phyloP scores from a whole-genome alignment of 1,284 basidiomycete species.

The Fomitiporia mediterranea region DNA sequence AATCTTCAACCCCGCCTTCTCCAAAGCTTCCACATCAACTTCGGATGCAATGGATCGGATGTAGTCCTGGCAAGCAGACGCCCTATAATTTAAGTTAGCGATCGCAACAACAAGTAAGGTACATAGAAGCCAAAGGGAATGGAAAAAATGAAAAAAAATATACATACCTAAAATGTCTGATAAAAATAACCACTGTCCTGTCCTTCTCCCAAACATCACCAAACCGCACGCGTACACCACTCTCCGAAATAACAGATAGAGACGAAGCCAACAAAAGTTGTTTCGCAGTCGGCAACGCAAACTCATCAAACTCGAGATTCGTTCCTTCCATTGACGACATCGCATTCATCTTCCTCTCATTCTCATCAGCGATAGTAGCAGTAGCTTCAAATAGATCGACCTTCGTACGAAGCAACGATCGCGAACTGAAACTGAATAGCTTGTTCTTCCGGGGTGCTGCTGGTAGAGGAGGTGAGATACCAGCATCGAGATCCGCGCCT shows the following conservation, averaged over 20 bases:
- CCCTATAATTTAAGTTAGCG: constrained; percentile 36
- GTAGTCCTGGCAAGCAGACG: constrained; percentile 82
- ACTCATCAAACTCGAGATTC: constrained; percentile 5
- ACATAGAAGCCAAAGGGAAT: too few relatives aligned
- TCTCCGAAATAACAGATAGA: constrained; percentile 60
- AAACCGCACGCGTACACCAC: constrained; percentile 63
- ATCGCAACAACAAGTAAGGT: constrained; percentile 18
- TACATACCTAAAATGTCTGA: constrained; percentile 65
- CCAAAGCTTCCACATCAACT: constrained; percentile 49
- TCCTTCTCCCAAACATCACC: constrained; percentile 65
- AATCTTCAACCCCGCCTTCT: constrained; percentile 50
- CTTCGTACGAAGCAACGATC: constrained; percentile 5
- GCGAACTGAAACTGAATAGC: constrained; percentile 18
- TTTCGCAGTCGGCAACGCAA: constrained; percentile 36
- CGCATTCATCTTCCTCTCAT: background rate
- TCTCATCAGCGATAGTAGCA: background rate
- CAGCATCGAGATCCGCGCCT: constrained; percentile 11
- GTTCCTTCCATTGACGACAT: background rate
- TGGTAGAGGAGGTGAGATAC: constrained; percentile 10
- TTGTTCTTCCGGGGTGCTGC: constrained; percentile 4
- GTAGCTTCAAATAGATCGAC: constrained; percentile 10
- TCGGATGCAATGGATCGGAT: constrained; percentile 60
- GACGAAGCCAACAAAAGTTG: constrained; percentile 60
- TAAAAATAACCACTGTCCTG: constrained; percentile 70
- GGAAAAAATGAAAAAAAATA: constrained; percentile 3